phyloP scores from a whole-genome alignment of 306 rosid species.

The Sicyos edulis region DNA sequence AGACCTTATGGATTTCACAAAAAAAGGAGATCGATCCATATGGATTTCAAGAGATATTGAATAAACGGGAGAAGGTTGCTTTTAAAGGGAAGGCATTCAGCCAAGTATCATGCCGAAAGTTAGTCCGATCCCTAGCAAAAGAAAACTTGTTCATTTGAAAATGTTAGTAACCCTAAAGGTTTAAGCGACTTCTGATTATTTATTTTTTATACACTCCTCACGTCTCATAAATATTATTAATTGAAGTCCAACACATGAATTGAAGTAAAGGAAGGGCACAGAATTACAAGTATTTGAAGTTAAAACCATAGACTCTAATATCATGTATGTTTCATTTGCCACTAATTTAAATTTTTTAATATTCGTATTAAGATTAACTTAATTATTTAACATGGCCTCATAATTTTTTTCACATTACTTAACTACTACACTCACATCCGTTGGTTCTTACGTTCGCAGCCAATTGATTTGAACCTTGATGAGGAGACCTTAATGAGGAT shows the following conservation, averaged over 20 bases:
- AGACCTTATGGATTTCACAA: too few species aligned
- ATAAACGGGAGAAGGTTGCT: too few species aligned
- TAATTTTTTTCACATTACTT: too few species aligned
- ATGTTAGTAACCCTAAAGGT: not conserved
- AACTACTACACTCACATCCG: slow-evolving; percentile 17
- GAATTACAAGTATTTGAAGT: too few species aligned
- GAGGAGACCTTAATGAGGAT: slow-evolving; percentile 86
- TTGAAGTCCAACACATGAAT: not conserved
- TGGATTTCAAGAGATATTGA: too few species aligned
- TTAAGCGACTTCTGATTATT: not conserved
- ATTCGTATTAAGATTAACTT: not conserved
- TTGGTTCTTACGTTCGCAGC: slow-evolving; percentile 41
- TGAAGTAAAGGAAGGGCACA: too few species aligned
- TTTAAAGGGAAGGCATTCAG: too few species aligned
- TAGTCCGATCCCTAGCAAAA: too few species aligned
- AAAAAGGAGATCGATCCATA: too few species aligned
- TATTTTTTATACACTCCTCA: slow-evolving; percentile 5
- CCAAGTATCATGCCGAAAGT: too few species aligned
- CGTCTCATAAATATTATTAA: not conserved
- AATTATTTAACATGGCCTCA: not conserved
- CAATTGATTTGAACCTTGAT: slow-evolving; percentile 82
- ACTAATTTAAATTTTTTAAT: not conserved
- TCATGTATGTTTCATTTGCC: not conserved
- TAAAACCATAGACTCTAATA: not conserved
- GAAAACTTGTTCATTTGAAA: not conserved